These are phyloP conservation scores for Phenoliferia sp. DNA, from an alignment of 1,284 basidiomycete species.

Conservation along the genomic window DNA sequence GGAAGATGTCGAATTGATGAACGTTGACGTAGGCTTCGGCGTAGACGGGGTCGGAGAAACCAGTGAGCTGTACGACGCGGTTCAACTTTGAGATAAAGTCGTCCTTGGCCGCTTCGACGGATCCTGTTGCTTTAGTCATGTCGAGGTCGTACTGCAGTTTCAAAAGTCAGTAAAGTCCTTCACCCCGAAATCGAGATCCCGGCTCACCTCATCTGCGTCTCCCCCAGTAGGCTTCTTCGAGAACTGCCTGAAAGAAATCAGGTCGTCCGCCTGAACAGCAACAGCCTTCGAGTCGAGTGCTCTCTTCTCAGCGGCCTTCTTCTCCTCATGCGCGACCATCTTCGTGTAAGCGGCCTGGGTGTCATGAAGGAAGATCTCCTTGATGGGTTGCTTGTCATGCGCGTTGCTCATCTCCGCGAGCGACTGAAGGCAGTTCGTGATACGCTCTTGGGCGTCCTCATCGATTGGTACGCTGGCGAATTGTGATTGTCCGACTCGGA, in stretches of 20 bases:
- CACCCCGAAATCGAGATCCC: not conserved
- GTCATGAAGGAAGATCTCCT: constrained; percentile 86
- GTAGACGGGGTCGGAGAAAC: constrained; percentile 97
- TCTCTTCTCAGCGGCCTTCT: constrained; percentile 81
- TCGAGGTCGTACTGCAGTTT: constrained; percentile 74
- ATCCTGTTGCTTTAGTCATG: constrained; percentile 82
- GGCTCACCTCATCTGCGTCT: constrained; percentile 67
- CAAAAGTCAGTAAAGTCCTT: not conserved
- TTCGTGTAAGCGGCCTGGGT: constrained; percentile 89
- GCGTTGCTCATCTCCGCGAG: constrained; percentile 50
- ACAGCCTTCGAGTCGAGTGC: constrained; percentile 68
- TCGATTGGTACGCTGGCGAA: constrained; percentile 91
- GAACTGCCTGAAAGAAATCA: constrained; percentile 89
- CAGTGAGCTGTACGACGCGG: constrained; percentile 91
- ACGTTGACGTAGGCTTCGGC: constrained; percentile 98
- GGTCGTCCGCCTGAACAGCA: constrained; percentile 85
- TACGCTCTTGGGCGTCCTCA: constrained; percentile 94
- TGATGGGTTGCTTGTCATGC: constrained; percentile 50
- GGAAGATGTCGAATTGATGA: constrained; percentile 94
- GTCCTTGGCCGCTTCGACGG: constrained; percentile 68
- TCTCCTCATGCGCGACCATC: constrained; percentile 91
- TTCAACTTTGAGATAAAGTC: constrained; percentile 96
- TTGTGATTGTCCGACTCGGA: constrained; percentile 95
- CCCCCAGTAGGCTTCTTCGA: constrained; percentile 75
- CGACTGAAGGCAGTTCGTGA: constrained; percentile 94